Evolutionary conservation across 1,284 basidiomycete species (phyloP).

Genomic region (Ceratobasidium sp.): DNA sequence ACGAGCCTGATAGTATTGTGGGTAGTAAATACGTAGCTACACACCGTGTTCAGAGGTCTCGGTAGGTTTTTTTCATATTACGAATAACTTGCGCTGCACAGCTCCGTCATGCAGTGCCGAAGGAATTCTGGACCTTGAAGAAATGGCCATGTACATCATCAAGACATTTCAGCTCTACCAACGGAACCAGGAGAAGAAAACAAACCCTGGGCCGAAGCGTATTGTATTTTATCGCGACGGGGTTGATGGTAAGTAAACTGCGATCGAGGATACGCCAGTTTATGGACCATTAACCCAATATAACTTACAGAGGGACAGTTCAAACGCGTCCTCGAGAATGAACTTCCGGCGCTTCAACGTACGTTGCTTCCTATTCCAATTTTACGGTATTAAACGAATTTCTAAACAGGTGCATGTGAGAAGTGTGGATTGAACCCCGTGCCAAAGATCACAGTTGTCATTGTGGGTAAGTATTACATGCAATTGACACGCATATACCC

Average conservation of each 20-base stretch:
- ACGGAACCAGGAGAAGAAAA: conserved; percentile 24
- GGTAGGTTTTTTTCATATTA: conserved; percentile 56
- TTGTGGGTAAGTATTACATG: conserved; percentile 51
- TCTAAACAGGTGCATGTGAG: conserved; percentile 41
- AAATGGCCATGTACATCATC: conserved; percentile 27
- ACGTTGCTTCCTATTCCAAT: neutral
- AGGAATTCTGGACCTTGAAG: conserved; percentile 28
- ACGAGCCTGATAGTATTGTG: too few species aligned
- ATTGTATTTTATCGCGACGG: conserved; percentile 61
- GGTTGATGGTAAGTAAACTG: conserved; percentile 62
- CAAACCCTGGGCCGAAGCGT: conserved; percentile 22
- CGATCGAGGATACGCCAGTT: too few species aligned
- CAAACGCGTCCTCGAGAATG: conserved; percentile 42
- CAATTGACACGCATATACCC: neutral
- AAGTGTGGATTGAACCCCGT: conserved; percentile 23
- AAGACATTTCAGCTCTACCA: conserved; percentile 32
- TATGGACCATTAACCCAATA: neutral
- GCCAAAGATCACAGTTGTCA: conserved; percentile 44
- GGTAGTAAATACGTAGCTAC: conserved; percentile 64
- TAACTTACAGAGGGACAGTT: conserved; percentile 61
- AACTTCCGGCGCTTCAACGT: conserved; percentile 41
- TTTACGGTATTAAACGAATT: neutral
- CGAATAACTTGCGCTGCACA: neutral
- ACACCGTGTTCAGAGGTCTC: conserved; percentile 71
- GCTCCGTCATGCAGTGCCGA: neutral